A percentile compares a stretch with the other conserved stretches of the same genome.
These are phyloP conservation scores for Raddia guianensis DNA, from an alignment of 176 grass and related monocot genomes.

Conservation along the genomic window DNA sequence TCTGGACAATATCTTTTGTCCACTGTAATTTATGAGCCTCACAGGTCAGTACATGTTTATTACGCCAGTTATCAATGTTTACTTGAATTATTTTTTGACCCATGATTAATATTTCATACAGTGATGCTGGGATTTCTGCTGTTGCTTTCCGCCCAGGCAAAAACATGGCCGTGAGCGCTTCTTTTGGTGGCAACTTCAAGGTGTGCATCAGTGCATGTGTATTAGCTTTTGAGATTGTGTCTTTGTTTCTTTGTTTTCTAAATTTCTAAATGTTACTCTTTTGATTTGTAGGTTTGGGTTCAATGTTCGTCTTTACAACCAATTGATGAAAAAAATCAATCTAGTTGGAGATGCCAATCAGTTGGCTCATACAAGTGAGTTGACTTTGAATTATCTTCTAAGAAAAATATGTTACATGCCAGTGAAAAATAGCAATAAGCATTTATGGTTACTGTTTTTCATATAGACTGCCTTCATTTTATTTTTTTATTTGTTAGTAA, in stretches of 20 bases:
- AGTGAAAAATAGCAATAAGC: neutral
- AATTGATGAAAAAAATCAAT: conserved; percentile 49
- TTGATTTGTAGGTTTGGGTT: conserved; percentile 69
- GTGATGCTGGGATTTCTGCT: conserved; percentile 75
- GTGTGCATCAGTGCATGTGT: conserved; percentile 39
- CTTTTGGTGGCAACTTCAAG: conserved; percentile 92
- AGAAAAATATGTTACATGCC: neutral
- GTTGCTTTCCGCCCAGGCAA: conserved; percentile 77
- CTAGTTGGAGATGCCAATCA: conserved; percentile 98
- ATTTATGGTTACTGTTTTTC: neutral
- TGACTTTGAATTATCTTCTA: conserved; percentile 21
- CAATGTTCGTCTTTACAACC: conserved; percentile 43
- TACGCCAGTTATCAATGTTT: conserved; percentile 20
- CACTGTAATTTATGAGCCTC: conserved; percentile 96
- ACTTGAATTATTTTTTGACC: conserved; percentile 15
- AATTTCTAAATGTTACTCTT: conserved; percentile 13
- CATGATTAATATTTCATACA: conserved; percentile 44
- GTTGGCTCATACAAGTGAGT: conserved; percentile 97
- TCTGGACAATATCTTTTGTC: conserved; percentile 64
- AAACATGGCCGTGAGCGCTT: conserved; percentile 78
- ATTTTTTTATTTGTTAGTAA: conserved; percentile 21
- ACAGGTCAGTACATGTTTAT: conserved; percentile 60
- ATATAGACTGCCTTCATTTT: neutral
- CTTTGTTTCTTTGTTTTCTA: conserved; percentile 35
- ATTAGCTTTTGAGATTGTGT: conserved; percentile 27